Conservation (phyloP, 495 filamentous ascomycete species). For the Talaromyces stipitatus region DNA sequence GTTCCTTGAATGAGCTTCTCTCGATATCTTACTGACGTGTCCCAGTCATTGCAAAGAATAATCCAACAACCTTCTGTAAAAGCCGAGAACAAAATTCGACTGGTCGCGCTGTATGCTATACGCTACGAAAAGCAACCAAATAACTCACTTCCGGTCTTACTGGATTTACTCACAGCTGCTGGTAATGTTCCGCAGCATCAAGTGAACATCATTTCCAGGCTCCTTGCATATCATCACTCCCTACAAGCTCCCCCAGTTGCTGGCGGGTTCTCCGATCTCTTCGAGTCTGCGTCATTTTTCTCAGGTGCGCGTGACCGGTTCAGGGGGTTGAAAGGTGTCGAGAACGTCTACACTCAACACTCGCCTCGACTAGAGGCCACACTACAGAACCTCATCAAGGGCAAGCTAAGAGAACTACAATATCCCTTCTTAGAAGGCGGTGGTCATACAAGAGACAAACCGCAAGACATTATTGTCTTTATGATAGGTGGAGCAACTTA, state of each 20-base stretch:
- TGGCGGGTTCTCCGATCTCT: slow-evolving; percentile 78
- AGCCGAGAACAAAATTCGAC: slow-evolving; percentile 68
- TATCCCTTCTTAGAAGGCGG: slow-evolving; percentile 91
- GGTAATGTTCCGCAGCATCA: slow-evolving; percentile 64
- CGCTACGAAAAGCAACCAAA: slow-evolving; percentile 82
- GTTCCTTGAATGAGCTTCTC: slow-evolving; percentile 6
- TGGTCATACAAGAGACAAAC: slow-evolving; percentile 79
- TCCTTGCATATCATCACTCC: slow-evolving; percentile 76
- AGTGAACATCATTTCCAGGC: slow-evolving; percentile 65
- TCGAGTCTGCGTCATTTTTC: slow-evolving; percentile 88
- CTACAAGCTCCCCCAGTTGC: slow-evolving; percentile 64
- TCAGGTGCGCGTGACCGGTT: slow-evolving; percentile 82
- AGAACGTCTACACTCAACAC: slow-evolving; percentile 98
- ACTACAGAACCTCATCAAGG: slow-evolving; percentile 87
- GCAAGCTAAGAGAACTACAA: slow-evolving; percentile 69
- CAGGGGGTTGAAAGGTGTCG: slow-evolving; percentile 92
- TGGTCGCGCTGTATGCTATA: slow-evolving; percentile 87
- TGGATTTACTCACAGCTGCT: slow-evolving; percentile 75
- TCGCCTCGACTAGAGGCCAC: slow-evolving; percentile 81
- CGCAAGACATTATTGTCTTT: slow-evolving; percentile 92
- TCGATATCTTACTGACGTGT: slow-evolving; percentile 4
- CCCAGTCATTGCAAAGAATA: slow-evolving; percentile 72
- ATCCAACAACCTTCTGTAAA: slow-evolving; percentile 71
- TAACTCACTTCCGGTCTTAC: slow-evolving; percentile 69
- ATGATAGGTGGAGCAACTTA: slow-evolving; percentile 90